Evolutionary conservation across 345 rosid species (phyloP).

Genomic region (Rhodomyrtus tomentosa): DNA sequence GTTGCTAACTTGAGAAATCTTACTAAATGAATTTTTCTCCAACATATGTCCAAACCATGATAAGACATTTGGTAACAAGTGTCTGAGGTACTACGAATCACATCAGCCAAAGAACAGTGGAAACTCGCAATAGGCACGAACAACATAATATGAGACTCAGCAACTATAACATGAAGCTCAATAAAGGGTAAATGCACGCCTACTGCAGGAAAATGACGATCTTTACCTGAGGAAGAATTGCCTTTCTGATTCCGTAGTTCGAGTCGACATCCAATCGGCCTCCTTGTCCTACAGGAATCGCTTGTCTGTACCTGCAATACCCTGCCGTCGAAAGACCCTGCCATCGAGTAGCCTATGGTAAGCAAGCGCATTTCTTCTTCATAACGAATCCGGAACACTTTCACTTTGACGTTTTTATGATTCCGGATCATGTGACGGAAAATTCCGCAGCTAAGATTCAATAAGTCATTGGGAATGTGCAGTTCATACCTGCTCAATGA

Average conservation of each 20-base stretch:
- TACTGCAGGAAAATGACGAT: background rate
- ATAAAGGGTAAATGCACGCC: background rate
- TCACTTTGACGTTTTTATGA: background rate
- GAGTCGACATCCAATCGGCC: slow-evolving; percentile 63
- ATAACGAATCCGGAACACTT: background rate
- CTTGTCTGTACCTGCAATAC: slow-evolving; percentile 77
- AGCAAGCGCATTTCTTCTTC: background rate
- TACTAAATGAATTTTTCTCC: background rate
- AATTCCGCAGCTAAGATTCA: background rate
- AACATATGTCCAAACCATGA: background rate
- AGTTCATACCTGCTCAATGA: slow-evolving; percentile 65
- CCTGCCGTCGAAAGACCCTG: slow-evolving; percentile 71
- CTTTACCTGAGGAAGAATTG: slow-evolving; percentile 66
- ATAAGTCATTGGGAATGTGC: background rate
- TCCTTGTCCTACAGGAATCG: slow-evolving; percentile 57
- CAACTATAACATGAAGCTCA: background rate
- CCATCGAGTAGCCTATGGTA: background rate
- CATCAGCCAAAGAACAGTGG: background rate
- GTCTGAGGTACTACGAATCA: background rate
- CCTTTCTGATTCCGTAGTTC: slow-evolving; percentile 64
- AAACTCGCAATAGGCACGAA: background rate
- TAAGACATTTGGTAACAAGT: background rate
- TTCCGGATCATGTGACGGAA: background rate
- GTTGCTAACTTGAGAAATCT: background rate
- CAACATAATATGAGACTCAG: background rate